Conservation (phyloP, 179 eudicot species). For the Drosera spatulata region DNA sequence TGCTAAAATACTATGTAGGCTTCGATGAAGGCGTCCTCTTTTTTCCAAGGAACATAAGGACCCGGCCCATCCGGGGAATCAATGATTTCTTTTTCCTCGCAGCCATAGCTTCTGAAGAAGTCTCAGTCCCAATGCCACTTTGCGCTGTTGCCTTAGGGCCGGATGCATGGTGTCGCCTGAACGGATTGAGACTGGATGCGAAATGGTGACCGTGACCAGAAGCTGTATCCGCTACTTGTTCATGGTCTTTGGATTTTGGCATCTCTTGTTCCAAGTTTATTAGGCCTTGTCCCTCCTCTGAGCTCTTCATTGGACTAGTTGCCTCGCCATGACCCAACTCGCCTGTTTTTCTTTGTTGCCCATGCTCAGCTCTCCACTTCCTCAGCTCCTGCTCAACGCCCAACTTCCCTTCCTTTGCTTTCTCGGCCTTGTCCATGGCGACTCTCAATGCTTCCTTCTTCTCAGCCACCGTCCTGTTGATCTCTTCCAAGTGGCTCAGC, state of each 20-base stretch:
- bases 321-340: constrained; percentile 23
- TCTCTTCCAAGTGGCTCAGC: constrained; percentile 56
- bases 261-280: constrained; percentile 19
- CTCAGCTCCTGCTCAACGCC: constrained; percentile 83
- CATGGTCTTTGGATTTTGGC: constrained; percentile 19
- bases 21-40: constrained; percentile 31
- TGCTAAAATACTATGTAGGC: not conserved
- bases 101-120: constrained; percentile 19
- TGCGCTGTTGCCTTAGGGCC: constrained; percentile 21
- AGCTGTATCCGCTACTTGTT: constrained; percentile 21
- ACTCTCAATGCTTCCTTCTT: constrained; percentile 52
- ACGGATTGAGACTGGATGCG: constrained; percentile 8
- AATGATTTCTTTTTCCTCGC: constrained; percentile 59
- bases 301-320: constrained; percentile 37
- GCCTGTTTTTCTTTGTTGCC: constrained; percentile 52
- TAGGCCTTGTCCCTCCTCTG: constrained; percentile 30
- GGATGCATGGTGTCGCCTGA: constrained; percentile 3
- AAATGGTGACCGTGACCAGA: constrained; percentile 4
- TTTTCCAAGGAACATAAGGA: constrained; percentile 71
- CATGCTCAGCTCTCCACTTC: constrained; percentile 75
- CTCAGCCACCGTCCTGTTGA: constrained; percentile 32
- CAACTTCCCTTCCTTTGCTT: constrained; percentile 75
- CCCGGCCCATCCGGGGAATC: constrained; percentile 34
- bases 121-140: constrained; percentile 21
- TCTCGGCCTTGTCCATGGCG: constrained; percentile 64